Evolutionary conservation across 2,329 filamentous ascomycete species (phyloP), one percentile per base, ranked within the genome.

Genomic region (Ceratocystis alfenasii): DNA sequence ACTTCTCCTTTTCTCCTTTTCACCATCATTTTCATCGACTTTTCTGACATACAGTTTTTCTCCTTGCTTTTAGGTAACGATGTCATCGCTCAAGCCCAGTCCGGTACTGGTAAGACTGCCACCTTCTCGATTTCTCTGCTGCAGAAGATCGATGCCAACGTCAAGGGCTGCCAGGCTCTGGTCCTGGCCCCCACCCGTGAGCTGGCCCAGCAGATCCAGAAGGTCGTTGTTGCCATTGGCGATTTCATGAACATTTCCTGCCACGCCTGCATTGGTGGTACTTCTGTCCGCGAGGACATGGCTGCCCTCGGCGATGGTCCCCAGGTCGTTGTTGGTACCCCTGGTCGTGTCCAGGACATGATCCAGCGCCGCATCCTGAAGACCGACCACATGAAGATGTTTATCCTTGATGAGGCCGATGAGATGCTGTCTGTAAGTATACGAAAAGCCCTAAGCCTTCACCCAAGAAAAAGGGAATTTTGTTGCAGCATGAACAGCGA

Each of bases 211-310:
- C 94, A 99, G 82, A 99, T 99, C 76, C 94, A 99, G 81, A 97
- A 96, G 84, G 94, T 99, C 74, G 91, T 99, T 70, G 87, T 97
- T 75, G 94, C 94, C 75, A 95, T 99, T 70, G 94, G 94, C 77
- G 94, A 99, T 80, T 99, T 96, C 85, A 97, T 99, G 94, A 94
- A 90, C 80, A 85, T 99, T 72, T 89, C 96, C 81, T 96, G 93
- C 86, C 94, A 99, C 78, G 94, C 94, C 76, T 99, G 94, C 81
- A 97, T 99, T 79, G 94, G 94, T 79, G 94, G 95, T 74, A 99
- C 94, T 78, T 94, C 89, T 77, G 91, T 99, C 72, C 89, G 94
- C 77, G 95, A 99, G 70, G 94, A 97, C 81, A 97, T 97, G 87
- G 95, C 94, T 84, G 90, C 91, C 73, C 90, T 99, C 70, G 86